Conservation (phyloP, 2,329 filamentous ascomycete species). For the Fusarium guadeloupense region DNA sequence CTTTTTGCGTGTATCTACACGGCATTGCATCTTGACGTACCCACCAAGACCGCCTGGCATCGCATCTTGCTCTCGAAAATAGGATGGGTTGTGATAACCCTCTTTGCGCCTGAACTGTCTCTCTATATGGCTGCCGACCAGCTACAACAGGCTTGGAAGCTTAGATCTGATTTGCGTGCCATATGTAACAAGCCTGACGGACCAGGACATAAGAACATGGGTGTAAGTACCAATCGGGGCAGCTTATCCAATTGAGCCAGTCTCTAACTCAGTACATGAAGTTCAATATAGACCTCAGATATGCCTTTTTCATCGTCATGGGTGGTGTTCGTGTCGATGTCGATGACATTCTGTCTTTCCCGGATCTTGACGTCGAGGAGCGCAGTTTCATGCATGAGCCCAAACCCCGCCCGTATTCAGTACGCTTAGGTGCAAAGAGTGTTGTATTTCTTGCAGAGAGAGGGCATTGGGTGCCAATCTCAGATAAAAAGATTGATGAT, state of each 20-base stretch:
- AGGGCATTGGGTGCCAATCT: constrained; percentile 9
- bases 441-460: constrained; percentile 15
- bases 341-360: constrained; percentile 10
- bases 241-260: no score
- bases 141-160: constrained; percentile 16
- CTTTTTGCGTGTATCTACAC: constrained; percentile 50
- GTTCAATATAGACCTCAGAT: constrained; percentile 25
- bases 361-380: constrained; percentile 1
- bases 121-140: constrained; percentile 38
- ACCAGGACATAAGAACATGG: neutral
- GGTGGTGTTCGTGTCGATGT: constrained; percentile 39
- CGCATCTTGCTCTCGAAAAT: constrained; percentile 28
- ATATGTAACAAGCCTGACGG: neutral
- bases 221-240: neutral
- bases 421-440: neutral
- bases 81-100: constrained; percentile 44
- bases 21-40: constrained; percentile 52
- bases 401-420: constrained; percentile 4
- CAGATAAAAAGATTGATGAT: constrained; percentile 43
- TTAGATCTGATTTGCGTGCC: neutral
- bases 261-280: neutral
- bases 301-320: constrained; percentile 46
- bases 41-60: constrained; percentile 15
- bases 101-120: constrained; percentile 48
- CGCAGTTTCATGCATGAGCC: constrained; percentile 1